A percentile compares a stretch with the other conserved stretches of the same genome.
Evolutionary conservation across 768 basidiomycete genomes (phyloP).

Genomic region (Gymnopilus dilepis): DNA sequence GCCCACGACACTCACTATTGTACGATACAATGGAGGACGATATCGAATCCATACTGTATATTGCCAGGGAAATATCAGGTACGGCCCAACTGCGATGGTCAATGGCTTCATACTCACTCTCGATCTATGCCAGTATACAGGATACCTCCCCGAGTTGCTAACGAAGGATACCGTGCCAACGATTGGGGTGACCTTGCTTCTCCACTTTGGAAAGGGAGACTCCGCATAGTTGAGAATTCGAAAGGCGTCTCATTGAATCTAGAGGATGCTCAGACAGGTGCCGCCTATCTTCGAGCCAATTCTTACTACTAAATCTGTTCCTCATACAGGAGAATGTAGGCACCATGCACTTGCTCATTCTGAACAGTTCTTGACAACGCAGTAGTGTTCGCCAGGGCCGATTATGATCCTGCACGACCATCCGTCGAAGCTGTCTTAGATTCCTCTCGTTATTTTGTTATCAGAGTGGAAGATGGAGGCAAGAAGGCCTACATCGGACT

Average conservation of each 20-base stretch:
- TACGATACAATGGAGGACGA: conserved; percentile 73
- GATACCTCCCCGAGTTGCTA: conserved; percentile 84
- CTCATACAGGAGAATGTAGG: conserved; percentile 66
- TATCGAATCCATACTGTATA: conserved; percentile 88
- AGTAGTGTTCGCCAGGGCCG: conserved; percentile 85
- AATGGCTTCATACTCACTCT: background rate
- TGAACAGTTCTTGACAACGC: conserved; percentile 25
- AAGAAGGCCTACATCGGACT: conserved; percentile 93
- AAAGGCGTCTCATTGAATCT: conserved; percentile 72
- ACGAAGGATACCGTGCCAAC: conserved; percentile 90
- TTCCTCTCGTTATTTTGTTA: conserved; percentile 93
- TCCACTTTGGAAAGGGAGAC: conserved; percentile 91
- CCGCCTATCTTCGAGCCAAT: conserved; percentile 27
- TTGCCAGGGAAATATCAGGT: conserved; percentile 93
- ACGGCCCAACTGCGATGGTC: conserved; percentile 23
- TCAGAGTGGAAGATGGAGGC: conserved; percentile 87
- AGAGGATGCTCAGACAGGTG: conserved; percentile 83
- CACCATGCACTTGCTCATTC: conserved; percentile 4
- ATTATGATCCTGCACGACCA: conserved; percentile 78
- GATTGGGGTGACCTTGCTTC: conserved; percentile 89
- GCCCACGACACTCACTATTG: background rate
- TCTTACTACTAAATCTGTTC: background rate
- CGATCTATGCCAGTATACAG: conserved; percentile 69
- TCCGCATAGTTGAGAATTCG: conserved; percentile 84
- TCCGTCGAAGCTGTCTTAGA: conserved; percentile 96